A percentile compares a stretch with the other conserved stretches of the same genome.
Conservation (phyloP, 2,329 filamentous ascomycete genomes). For the Emergomyces orientalis region DNA sequence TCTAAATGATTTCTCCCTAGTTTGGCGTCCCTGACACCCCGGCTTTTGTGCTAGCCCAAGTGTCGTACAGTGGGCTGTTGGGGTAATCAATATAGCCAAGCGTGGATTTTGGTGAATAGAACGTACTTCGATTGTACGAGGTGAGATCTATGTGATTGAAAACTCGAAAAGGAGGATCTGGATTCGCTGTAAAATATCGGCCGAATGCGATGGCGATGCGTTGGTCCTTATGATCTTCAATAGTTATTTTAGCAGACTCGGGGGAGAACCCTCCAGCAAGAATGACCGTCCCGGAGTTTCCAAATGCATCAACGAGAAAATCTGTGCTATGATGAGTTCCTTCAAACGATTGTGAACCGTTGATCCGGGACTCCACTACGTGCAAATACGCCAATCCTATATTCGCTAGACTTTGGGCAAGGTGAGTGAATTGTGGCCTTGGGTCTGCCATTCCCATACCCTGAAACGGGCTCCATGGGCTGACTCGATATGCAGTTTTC, state of each 20-base stretch:
- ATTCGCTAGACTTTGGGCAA: slow-evolving; percentile 44
- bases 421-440: slow-evolving; percentile 52
- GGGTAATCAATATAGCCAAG: slow-evolving; percentile 35
- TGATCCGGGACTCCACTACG: slow-evolving; percentile 49
- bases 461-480: slow-evolving; percentile 34
- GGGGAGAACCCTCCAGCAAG: slow-evolving; percentile 42
- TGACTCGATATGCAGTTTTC: slow-evolving; percentile 40
- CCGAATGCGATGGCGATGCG: slow-evolving; percentile 34
- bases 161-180: slow-evolving; percentile 38
- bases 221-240: slow-evolving; percentile 22
- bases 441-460: slow-evolving; percentile 53
- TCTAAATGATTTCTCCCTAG: neutral
- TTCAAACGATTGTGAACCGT: slow-evolving; percentile 23
- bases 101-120: slow-evolving; percentile 31
- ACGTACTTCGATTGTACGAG: slow-evolving; percentile 32
- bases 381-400: slow-evolving; percentile 54
- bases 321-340: slow-evolving; percentile 10
- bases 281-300: slow-evolving; percentile 39
- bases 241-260: slow-evolving; percentile 32
- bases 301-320: slow-evolving; percentile 39
- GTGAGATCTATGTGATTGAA: slow-evolving; percentile 30
- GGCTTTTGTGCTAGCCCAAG: neutral
- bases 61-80: slow-evolving; percentile 16
- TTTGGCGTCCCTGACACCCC: neutral
- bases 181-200: slow-evolving; percentile 37